A percentile compares a stretch with the other conserved stretches of the same genome.
These are phyloP conservation scores for Lasiosphaeria ovina DNA, from an alignment of 495 filamentous ascomycete species.

Conservation along the genomic window DNA sequence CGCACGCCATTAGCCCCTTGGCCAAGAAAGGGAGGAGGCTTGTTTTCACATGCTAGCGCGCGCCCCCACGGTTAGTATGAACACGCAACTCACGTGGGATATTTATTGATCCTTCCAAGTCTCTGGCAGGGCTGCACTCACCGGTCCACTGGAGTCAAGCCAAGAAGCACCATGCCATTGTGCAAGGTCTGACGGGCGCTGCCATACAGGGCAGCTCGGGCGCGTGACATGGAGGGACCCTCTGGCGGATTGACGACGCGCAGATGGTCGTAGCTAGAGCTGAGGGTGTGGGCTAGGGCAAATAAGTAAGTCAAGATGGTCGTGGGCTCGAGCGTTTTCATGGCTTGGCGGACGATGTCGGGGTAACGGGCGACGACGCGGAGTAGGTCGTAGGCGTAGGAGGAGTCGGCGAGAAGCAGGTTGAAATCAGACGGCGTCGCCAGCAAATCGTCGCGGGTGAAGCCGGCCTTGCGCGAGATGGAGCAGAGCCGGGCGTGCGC, in stretches of 20 bases:
- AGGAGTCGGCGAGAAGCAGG: conserved; percentile 50
- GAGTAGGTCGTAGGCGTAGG: conserved; percentile 58
- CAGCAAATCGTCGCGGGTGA: conserved; percentile 51
- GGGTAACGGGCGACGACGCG: conserved; percentile 62
- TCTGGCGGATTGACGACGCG: conserved; percentile 69
- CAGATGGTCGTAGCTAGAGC: conserved; percentile 78
- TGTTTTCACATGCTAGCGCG: too few relatives aligned
- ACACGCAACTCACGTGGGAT: too few relatives aligned
- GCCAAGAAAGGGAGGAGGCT: too few relatives aligned
- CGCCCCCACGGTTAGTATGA: too few relatives aligned
- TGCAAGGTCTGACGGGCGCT: conserved; percentile 70
- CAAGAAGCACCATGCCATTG: conserved; percentile 82
- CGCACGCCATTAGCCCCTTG: too few relatives aligned
- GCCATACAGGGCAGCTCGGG: conserved; percentile 79
- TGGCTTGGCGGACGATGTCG: conserved; percentile 60
- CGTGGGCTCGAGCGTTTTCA: conserved; percentile 63
- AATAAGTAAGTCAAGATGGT: conserved; percentile 80
- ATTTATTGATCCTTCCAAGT: too few relatives aligned
- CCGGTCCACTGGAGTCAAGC: conserved; percentile 73
- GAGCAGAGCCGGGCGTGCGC: conserved; percentile 65
- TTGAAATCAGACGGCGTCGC: conserved; percentile 48
- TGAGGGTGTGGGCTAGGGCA: conserved; percentile 80
- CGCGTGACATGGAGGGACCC: conserved; percentile 60
- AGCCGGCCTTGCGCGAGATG: conserved; percentile 53
- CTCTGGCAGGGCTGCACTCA: conserved; percentile 10